Evolutionary conservation across 176 grass and related monocot species (phyloP).

Genomic region (barley (Hordeum vulgare)): MorexV3_pseudomolecules_assembly NC_058520.1:36218546-36219045

Average conservation of each 20-base stretch:
- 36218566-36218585: neutral
- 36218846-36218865: slow-evolving; percentile 37
- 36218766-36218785: slow-evolving; percentile 95
- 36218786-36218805: slow-evolving; percentile 66
- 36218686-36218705: slow-evolving; percentile 78
- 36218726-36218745: slow-evolving; percentile 92
- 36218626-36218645: slow-evolving; percentile 91
- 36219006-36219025: slow-evolving; percentile 39
- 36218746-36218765: slow-evolving; percentile 87
- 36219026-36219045: slow-evolving; percentile 78
- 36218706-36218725: slow-evolving; percentile 71
- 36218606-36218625: slow-evolving; percentile 76
- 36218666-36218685: slow-evolving; percentile 93
- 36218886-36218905: slow-evolving; percentile 30
- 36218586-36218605: neutral
- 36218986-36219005: slow-evolving; percentile 43
- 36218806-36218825: slow-evolving; percentile 61
- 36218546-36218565: neutral
- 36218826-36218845: slow-evolving; percentile 55
- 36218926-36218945: slow-evolving; percentile 61
- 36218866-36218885: slow-evolving; percentile 32
- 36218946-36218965: slow-evolving; percentile 65
- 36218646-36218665: slow-evolving; percentile 90
- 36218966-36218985: slow-evolving; percentile 41
- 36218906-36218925: slow-evolving; percentile 49